Conservation (phyloP, 2,329 filamentous ascomycete genomes). For the Ophiocordyceps unilateralis region DNA sequence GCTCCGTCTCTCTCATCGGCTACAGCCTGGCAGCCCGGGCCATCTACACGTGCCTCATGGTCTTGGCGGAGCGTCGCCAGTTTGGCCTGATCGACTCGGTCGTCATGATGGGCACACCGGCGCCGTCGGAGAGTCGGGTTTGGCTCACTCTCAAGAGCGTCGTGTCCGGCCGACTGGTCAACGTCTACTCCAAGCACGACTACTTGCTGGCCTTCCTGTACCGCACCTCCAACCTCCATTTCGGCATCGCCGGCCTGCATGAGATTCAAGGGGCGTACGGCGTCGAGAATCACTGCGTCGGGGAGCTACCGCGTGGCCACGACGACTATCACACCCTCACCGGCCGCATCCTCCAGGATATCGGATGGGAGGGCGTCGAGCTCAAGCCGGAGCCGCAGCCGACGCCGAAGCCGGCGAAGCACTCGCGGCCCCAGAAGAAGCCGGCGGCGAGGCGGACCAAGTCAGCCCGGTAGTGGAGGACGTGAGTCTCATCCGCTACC, state of each 20-base stretch:
- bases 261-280: slow-evolving; percentile 47
- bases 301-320: slow-evolving; percentile 49
- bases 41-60: slow-evolving; percentile 70
- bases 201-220: slow-evolving; percentile 81
- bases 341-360: slow-evolving; percentile 46
- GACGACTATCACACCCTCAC: slow-evolving; percentile 51
- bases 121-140: slow-evolving; percentile 50
- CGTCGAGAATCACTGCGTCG: slow-evolving; percentile 52
- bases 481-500: neutral
- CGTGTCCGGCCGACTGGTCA: slow-evolving; percentile 70
- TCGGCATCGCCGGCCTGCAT: slow-evolving; percentile 73
- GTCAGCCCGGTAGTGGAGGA: neutral
- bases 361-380: slow-evolving; percentile 53
- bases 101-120: slow-evolving; percentile 68
- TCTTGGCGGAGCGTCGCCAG: slow-evolving; percentile 59
- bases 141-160: slow-evolving; percentile 68
- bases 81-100: slow-evolving; percentile 81
- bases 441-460: neutral
- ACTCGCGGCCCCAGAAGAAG: neutral
- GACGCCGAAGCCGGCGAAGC: neutral
- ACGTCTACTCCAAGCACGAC: slow-evolving; percentile 77
- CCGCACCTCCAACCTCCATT: slow-evolving; percentile 63
- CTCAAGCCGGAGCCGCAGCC: slow-evolving; percentile 5
- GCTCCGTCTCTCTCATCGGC: slow-evolving; percentile 63
- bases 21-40: slow-evolving; percentile 70